Conservation (phyloP, 495 filamentous ascomycete species). For the Hyaloscypha hepaticicola region DNA sequence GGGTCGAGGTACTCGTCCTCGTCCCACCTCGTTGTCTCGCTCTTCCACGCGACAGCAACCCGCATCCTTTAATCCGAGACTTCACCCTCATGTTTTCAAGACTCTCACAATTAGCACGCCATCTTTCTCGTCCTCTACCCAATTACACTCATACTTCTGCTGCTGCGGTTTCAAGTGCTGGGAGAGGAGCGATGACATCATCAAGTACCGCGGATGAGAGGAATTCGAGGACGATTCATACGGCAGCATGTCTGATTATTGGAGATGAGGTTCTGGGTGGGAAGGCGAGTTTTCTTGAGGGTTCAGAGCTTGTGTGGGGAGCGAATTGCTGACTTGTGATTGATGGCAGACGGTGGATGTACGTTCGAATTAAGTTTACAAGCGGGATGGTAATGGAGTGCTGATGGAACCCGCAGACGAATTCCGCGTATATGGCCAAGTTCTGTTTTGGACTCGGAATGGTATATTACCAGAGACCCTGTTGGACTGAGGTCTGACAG, state of each 20-base stretch:
- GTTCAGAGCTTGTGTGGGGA: not conserved
- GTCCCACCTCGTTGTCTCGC: not conserved
- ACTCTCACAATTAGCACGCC: slow-evolving; percentile 68
- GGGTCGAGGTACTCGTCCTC: not conserved
- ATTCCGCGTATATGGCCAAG: slow-evolving; percentile 87
- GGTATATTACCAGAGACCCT: slow-evolving; percentile 34
- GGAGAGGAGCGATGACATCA: slow-evolving; percentile 49
- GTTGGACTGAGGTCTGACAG: not conserved
- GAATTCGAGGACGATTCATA: slow-evolving; percentile 68
- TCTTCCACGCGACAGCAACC: not conserved
- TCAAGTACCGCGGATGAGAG: slow-evolving; percentile 51
- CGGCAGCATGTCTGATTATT: slow-evolving; percentile 92
- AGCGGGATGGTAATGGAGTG: not conserved
- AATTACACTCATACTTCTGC: slow-evolving; percentile 52
- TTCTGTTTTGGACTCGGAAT: slow-evolving; percentile 92
- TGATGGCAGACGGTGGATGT: slow-evolving; percentile 32
- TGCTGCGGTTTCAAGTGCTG: slow-evolving; percentile 29
- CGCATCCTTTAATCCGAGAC: not conserved
- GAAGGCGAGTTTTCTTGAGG: slow-evolving; percentile 59
- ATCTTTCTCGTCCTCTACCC: slow-evolving; percentile 63
- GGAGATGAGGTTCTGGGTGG: slow-evolving; percentile 97
- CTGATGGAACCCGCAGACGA: slow-evolving; percentile 59
- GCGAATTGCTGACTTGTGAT: slow-evolving; percentile 2
- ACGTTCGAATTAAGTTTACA: slow-evolving; percentile 29
- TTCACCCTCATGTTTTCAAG: slow-evolving; percentile 64